Conservation (phyloP, 495 filamentous ascomycete species). For the Annulohypoxylon moriforme region DNA sequence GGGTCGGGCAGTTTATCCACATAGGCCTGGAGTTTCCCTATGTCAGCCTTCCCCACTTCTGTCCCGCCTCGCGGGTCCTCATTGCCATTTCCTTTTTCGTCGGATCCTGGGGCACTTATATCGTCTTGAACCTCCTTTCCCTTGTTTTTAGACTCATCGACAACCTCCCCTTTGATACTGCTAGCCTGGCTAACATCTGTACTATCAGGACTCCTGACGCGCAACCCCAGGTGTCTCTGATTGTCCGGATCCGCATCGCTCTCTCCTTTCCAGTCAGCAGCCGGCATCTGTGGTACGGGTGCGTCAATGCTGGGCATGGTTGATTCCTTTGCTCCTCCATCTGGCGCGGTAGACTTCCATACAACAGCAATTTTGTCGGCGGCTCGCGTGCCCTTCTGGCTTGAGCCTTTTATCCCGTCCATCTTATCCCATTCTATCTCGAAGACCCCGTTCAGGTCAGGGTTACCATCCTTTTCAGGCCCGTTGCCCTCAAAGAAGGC, state of each 20-base stretch:
- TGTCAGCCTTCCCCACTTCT: slow-evolving; percentile 8
- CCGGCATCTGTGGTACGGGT: slow-evolving; percentile 70
- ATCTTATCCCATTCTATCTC: slow-evolving; percentile 70
- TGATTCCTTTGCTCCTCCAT: slow-evolving; percentile 46
- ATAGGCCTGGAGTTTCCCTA: slow-evolving; percentile 38
- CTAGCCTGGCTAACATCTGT: slow-evolving; percentile 73
- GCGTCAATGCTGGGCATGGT: slow-evolving; percentile 71
- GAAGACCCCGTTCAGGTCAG: slow-evolving; percentile 65
- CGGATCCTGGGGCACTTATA: slow-evolving; percentile 1
- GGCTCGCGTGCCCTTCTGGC: slow-evolving; percentile 80
- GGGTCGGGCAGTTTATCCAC: slow-evolving; percentile 41
- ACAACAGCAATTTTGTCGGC: slow-evolving; percentile 89
- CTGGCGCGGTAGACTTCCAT: slow-evolving; percentile 65
- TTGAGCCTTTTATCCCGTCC: slow-evolving; percentile 79
- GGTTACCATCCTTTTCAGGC: slow-evolving; percentile 65
- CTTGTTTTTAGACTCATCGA: slow-evolving; percentile 24
- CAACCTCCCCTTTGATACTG: slow-evolving; percentile 51
- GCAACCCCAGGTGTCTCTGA: slow-evolving; percentile 72
- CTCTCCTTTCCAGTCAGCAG: slow-evolving; percentile 77
- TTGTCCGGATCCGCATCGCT: slow-evolving; percentile 57
- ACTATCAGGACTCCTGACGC: slow-evolving; percentile 69
- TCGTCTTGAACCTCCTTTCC: slow-evolving; percentile 29
- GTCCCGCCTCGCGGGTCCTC: not conserved
- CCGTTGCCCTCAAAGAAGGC: slow-evolving; percentile 88
- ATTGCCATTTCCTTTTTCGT: slow-evolving; percentile 2